Evolutionary conservation across 164 flowering plant species (phyloP), one percentile per base, ranked within the genome.

Genomic region (Taxillus chinensis): DNA sequence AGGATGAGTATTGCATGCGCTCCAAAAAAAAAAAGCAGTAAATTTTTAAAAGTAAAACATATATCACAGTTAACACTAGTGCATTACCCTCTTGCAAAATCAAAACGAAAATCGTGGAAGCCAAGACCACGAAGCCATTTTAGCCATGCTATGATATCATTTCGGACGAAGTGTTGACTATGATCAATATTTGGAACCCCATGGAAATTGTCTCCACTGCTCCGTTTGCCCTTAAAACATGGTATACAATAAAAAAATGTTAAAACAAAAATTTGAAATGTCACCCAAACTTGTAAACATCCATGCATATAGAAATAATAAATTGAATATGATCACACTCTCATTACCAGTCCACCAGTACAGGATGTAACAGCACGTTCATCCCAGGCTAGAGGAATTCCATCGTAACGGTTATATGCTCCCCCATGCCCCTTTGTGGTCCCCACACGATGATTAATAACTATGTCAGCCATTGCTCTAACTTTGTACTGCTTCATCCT

Each of bases 111-210:
- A 83, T 92, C 98, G 73, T 89, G 92, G 71, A 92, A 89, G 15
- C 98, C 98, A 69, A 86, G 80, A 65, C 45, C 76, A 57, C 84
- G 79, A 38, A 92, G 80, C 98, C 98, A 92, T 43, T 64, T 61
- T 49, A 92, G 79, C 98, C 98, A 92, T 14, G 65, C 70, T 64
- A 70, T 77, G 49, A 92, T 80, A 64, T 89, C 98, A 54, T 85
- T 86, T 46, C 92, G 72, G 37, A 92, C 95, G 84, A 86, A 89
- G 42, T 56, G 55, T 78, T 89, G 95, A 46, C 72, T 77, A 53
- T 92, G 98, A 74, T 89, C 96, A 73, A 92, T 81, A 74, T 89
- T 89, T 70, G 96, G 95, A 68, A 87, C 86, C 55, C 98, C 98
- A 63, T 83, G 50, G 68, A 92, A 92, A 72, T 87, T 92, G 76